phyloP scores from a whole-genome alignment of 768 basidiomycete species.

The Fomitopsis serialis region DNA sequence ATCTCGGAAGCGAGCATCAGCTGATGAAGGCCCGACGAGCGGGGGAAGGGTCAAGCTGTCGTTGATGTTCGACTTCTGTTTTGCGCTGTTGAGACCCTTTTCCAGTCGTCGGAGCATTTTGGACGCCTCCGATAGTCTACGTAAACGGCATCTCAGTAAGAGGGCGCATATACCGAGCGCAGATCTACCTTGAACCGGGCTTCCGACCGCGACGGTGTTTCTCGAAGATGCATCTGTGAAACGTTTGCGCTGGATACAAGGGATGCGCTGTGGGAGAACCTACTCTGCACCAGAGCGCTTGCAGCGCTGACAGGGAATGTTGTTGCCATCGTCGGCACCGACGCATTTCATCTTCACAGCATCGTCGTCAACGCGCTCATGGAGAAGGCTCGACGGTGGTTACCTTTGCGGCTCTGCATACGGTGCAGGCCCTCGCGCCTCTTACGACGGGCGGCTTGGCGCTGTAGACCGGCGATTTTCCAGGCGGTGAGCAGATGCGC shows the following conservation, averaged over 20 bases:
- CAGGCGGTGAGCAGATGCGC: background rate
- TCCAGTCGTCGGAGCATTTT: slow-evolving; percentile 86
- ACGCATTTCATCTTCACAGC: slow-evolving; percentile 80
- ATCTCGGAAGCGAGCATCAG: slow-evolving; percentile 11
- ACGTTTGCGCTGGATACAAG: slow-evolving; percentile 13
- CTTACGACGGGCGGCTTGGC: slow-evolving; percentile 40
- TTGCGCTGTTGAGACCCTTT: slow-evolving; percentile 74
- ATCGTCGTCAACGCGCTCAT: slow-evolving; percentile 10
- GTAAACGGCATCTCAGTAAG: slow-evolving; percentile 1
- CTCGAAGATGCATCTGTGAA: slow-evolving; percentile 71
- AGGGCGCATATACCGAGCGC: background rate
- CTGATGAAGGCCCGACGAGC: slow-evolving; percentile 16
- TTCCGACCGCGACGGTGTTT: slow-evolving; percentile 87
- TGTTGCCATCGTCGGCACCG: slow-evolving; percentile 79
- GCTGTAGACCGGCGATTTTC: slow-evolving; percentile 16
- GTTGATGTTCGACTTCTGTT: slow-evolving; percentile 52
- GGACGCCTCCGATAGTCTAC: slow-evolving; percentile 80
- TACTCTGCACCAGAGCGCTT: slow-evolving; percentile 75
- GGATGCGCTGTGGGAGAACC: slow-evolving; percentile 21
- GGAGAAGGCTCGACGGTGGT: slow-evolving; percentile 10
- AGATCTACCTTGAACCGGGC: slow-evolving; percentile 78
- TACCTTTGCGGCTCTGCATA: slow-evolving; percentile 82
- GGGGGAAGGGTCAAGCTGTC: slow-evolving; percentile 22
- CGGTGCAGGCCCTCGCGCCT: slow-evolving; percentile 68
- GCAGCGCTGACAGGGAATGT: slow-evolving; percentile 73